Evolutionary conservation across 2,329 filamentous ascomycete species (phyloP).

Genomic region (Pseudogymnoascus sp.): DNA sequence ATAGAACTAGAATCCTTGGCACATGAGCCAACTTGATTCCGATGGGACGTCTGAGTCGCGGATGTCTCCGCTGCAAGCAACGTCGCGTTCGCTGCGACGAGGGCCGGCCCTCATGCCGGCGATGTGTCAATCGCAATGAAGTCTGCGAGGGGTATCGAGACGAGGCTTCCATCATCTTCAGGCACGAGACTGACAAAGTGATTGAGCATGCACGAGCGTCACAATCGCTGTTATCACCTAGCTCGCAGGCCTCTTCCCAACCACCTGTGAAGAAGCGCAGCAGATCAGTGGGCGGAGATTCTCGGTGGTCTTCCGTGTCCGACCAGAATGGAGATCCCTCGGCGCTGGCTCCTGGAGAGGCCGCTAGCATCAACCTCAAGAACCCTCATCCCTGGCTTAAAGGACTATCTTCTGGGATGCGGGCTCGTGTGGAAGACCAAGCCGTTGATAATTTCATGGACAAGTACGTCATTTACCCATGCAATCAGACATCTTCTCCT

Average conservation of each 20-base stretch:
- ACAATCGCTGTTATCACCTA: background rate
- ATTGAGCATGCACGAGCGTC: background rate
- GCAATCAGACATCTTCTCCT: slow-evolving; percentile 32
- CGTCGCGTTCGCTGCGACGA: slow-evolving; percentile 30
- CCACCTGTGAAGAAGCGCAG: slow-evolving; percentile 10
- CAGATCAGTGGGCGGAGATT: slow-evolving; percentile 8
- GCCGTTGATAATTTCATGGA: slow-evolving; percentile 33
- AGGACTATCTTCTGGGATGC: slow-evolving; percentile 11
- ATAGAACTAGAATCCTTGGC: background rate
- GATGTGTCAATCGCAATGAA: slow-evolving; percentile 35
- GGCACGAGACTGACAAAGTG: slow-evolving; percentile 33
- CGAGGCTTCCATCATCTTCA: slow-evolving; percentile 34
- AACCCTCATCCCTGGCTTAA: slow-evolving; percentile 27
- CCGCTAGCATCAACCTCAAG: slow-evolving; percentile 13
- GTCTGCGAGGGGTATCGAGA: slow-evolving; percentile 36
- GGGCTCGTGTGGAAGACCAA: slow-evolving; percentile 25
- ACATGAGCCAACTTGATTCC: background rate
- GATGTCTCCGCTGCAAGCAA: slow-evolving; percentile 32
- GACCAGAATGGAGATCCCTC: background rate
- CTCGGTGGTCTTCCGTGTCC: background rate
- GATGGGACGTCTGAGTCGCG: slow-evolving; percentile 23
- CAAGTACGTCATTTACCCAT: slow-evolving; percentile 37
- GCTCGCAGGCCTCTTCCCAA: slow-evolving; percentile 17
- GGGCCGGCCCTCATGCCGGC: slow-evolving; percentile 32
- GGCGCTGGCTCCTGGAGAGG: background rate